Conservation (phyloP, 371 early-diverging fungal genomes). For the Lichtheimia ramosa region DNA sequence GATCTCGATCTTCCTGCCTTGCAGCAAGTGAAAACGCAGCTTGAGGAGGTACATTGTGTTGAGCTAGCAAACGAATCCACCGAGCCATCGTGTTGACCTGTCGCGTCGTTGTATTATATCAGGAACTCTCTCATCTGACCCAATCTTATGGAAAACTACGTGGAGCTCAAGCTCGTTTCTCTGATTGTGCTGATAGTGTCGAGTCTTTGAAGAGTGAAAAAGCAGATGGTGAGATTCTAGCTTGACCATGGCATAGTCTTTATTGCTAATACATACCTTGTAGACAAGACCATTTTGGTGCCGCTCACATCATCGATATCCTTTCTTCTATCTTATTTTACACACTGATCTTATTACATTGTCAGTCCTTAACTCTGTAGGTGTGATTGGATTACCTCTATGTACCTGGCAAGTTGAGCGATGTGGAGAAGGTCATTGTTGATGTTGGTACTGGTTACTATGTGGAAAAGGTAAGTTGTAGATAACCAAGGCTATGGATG, state of each 20-base stretch:
- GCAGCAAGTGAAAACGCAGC: conserved; percentile 79
- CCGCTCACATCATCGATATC: conserved; percentile 71
- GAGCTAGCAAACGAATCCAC: neutral
- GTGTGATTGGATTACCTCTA: conserved; percentile 62
- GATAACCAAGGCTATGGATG: neutral
- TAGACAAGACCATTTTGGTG: conserved; percentile 75
- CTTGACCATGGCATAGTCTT: conserved; percentile 15
- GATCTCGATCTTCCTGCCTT: conserved; percentile 85
- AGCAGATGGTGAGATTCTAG: conserved; percentile 30
- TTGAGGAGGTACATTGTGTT: conserved; percentile 70
- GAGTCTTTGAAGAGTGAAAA: conserved; percentile 38
- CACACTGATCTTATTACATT: neutral
- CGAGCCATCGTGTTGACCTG: neutral
- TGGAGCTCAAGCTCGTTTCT: conserved; percentile 85
- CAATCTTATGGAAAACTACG: conserved; percentile 83
- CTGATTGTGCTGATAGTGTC: conserved; percentile 75
- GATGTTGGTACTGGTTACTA: conserved; percentile 97
- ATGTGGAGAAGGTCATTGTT: conserved; percentile 85
- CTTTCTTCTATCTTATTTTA: conserved; percentile 21
- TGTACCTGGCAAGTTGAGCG: conserved; percentile 85
- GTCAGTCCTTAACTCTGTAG: conserved; percentile 5
- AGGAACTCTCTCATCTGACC: conserved; percentile 87
- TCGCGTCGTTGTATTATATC: neutral
- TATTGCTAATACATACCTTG: conserved; percentile 19
- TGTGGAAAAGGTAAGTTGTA: conserved; percentile 79